Conservation (phyloP, 345 rosid genomes). For the Cardamine resedifolia region DNA sequence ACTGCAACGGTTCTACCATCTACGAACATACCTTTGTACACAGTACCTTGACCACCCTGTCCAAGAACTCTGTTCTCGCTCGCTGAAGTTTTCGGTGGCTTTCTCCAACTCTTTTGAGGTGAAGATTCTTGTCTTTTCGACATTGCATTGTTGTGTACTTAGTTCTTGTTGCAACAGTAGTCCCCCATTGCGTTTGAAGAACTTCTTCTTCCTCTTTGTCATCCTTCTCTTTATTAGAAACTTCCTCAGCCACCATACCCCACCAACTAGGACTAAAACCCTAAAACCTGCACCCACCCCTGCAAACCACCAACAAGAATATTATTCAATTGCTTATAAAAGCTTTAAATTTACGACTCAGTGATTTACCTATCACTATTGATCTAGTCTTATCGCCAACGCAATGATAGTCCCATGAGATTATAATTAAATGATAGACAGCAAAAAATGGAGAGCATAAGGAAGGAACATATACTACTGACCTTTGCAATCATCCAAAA, state of each 20-base stretch:
- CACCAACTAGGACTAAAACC: conserved; percentile 1
- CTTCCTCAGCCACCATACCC: conserved; percentile 10
- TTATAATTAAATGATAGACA: neutral
- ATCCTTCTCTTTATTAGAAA: neutral
- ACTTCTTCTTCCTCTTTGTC: conserved; percentile 14
- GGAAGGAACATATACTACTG: neutral
- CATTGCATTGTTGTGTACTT: neutral
- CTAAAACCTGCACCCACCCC: conserved; percentile 25
- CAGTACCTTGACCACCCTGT: conserved; percentile 47
- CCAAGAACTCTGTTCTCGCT: conserved; percentile 40
- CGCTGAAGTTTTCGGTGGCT: conserved; percentile 44
- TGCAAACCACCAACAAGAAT: conserved; percentile 3
- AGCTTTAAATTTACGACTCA: neutral
- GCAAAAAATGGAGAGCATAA: neutral
- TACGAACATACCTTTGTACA: conserved; percentile 43
- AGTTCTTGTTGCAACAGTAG: conserved; percentile 39
- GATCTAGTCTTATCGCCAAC: neutral
- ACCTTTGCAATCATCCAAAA: conserved; percentile 28
- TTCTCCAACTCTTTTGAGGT: conserved; percentile 38
- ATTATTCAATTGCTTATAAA: neutral
- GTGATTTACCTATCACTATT: conserved; percentile 7
- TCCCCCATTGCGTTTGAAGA: conserved; percentile 37
- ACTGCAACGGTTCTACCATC: conserved; percentile 43
- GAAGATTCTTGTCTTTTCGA: conserved; percentile 36
- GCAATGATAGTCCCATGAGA: neutral